Evolutionary conservation across 2,329 filamentous ascomycete genomes (phyloP).

Genomic region (Cladorrhinum sp.): DNA sequence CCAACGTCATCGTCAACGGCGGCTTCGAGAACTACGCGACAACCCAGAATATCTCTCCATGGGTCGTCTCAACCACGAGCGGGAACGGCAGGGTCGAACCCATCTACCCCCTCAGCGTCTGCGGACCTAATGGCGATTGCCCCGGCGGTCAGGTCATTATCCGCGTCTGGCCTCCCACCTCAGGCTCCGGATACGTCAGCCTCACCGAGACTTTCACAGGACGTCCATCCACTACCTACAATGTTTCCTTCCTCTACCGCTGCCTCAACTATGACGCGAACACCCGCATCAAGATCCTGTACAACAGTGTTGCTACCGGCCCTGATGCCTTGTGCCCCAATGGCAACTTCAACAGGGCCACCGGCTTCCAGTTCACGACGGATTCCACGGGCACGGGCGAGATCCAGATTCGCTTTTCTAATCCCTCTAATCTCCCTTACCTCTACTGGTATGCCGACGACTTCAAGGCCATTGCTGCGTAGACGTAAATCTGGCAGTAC

Average conservation of each 20-base stretch:
- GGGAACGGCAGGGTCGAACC: constrained; percentile 13
- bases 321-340: not conserved
- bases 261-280: constrained; percentile 23
- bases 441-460: constrained; percentile 25
- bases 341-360: constrained; percentile 9
- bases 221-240: constrained; percentile 20
- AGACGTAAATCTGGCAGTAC: too few relatives aligned
- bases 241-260: constrained; percentile 20
- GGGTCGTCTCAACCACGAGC: constrained; percentile 16
- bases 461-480: constrained; percentile 17
- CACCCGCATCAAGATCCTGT: constrained; percentile 15
- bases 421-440: constrained; percentile 3
- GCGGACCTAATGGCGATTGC: constrained; percentile 7
- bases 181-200: constrained; percentile 3
- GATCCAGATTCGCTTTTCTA: constrained; percentile 19
- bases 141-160: constrained; percentile 19
- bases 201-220: constrained; percentile 16
- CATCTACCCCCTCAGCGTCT: constrained; percentile 12
- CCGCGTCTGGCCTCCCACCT: constrained; percentile 18
- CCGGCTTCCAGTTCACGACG: constrained; percentile 21
- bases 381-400: constrained; percentile 16
- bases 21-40: constrained; percentile 18
- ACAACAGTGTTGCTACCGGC: constrained; percentile 7
- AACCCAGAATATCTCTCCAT: constrained; percentile 19
- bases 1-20: constrained; percentile 18